Base-by-base conservation (phyloP, 1,284 basidiomycete species). In the Vanrija pseudolonga region DNA sequence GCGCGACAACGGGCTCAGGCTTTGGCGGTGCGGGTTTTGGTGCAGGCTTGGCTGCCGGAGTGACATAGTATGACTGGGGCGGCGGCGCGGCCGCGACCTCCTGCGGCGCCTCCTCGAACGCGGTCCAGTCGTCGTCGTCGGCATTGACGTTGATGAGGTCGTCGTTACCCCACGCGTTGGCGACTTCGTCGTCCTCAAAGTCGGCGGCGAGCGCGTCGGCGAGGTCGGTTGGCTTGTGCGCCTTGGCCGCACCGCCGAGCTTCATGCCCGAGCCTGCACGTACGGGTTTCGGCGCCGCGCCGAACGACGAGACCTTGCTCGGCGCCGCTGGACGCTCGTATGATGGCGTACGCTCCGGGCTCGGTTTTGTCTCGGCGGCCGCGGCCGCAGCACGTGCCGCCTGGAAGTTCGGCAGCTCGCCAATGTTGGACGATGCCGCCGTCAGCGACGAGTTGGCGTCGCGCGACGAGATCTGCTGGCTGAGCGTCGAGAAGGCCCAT, bases 61-160 rank as follows among this genome's bases (percentile, higher is more conserved):
- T 55, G 23, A 67, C 58, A 47, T 66, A 70, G 56, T 66, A 74
- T n/a, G 56, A 63, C 54, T 69, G 68, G 20, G 59, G 67, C 14
- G 61, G 69, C 7, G 69, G 66, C 2, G 63, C 69, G 6, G 71
- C 67, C 2, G 67, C 65, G 43, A 65, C 65, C 6, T 69, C 68
- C 5, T 65, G 57, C 0, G 74, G 83, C 0, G 87, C 88, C 53
- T 81, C 84, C 75, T 91, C 89, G 61, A 93, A 93, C n/a, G 87
- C 87, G 65, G 84, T 88, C 93, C 93, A 96, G 71, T 96, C 93
- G 67, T 87, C 92, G 67, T 90, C 15, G 48, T 57, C 56, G 1
- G 88, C 90, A 68, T 92, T 86, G 9, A 96, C 85, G 65, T 96
- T 91, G 73, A 95, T 94, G 51, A 95, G 74, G 72, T 95, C 89